These are phyloP conservation scores for Cryptococcus sp. DNA, from an alignment of 1,284 basidiomycete species.

Conservation along the genomic window DNA sequence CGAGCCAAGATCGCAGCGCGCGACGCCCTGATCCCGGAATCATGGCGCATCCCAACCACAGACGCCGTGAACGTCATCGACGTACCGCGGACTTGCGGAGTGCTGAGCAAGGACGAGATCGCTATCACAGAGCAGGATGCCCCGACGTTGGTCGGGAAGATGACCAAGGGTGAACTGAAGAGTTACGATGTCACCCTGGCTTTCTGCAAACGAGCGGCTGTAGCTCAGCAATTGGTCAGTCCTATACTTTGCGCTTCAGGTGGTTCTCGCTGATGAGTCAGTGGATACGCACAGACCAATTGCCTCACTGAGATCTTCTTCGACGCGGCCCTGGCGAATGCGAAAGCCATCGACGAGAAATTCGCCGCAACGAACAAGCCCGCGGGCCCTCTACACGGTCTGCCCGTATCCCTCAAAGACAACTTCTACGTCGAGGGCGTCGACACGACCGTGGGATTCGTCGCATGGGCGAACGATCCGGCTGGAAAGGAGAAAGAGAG, in stretches of 20 bases:
- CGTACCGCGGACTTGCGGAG: slow-evolving; percentile 63
- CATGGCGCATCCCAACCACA: slow-evolving; percentile 59
- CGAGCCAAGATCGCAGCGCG: slow-evolving; percentile 61
- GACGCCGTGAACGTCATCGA: slow-evolving; percentile 59
- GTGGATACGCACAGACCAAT: slow-evolving; percentile 43
- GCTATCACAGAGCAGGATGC: slow-evolving; percentile 63
- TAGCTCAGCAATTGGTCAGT: slow-evolving; percentile 78
- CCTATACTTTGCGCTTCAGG: background rate
- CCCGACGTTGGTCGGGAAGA: slow-evolving; percentile 28
- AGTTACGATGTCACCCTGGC: slow-evolving; percentile 52
- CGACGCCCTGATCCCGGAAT: slow-evolving; percentile 62
- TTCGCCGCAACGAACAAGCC: slow-evolving; percentile 48
- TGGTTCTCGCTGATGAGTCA: background rate
- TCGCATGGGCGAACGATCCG: slow-evolving; percentile 39
- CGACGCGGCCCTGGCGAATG: slow-evolving; percentile 52
- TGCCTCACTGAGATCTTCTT: slow-evolving; percentile 57
- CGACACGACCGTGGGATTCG: slow-evolving; percentile 44
- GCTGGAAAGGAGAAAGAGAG: slow-evolving; percentile 29
- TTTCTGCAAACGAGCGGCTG: slow-evolving; percentile 74
- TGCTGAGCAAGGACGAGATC: slow-evolving; percentile 64
- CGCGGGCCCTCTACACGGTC: slow-evolving; percentile 57
- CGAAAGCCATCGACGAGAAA: slow-evolving; percentile 53
- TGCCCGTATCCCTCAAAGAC: slow-evolving; percentile 58
- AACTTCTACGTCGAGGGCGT: slow-evolving; percentile 51
- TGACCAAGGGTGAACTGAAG: slow-evolving; percentile 29